Conservation (phyloP, 73 alveolate species). For the Paramecium tetraurelia region DNA sequence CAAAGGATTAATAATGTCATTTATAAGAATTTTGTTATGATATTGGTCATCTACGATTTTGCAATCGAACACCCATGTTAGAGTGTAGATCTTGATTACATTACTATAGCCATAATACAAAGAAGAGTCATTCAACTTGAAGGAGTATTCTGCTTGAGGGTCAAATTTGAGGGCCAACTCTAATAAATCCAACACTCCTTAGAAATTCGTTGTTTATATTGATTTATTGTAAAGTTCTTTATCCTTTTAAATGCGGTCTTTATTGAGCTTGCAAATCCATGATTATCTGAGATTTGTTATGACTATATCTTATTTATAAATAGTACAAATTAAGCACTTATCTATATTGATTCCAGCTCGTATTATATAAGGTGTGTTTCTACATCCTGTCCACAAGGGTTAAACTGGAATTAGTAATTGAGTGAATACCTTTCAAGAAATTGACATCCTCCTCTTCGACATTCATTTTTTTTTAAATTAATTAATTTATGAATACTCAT, state of each 20-base stretch:
- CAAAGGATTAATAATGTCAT: neutral
- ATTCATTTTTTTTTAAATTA: neutral
- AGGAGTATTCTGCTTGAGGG: neutral
- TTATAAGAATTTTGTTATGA: neutral
- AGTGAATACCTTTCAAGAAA: neutral
- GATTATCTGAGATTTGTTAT: neutral
- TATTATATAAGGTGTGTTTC: neutral
- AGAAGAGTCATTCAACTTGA: neutral
- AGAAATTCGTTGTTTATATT: neutral
- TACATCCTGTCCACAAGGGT: neutral
- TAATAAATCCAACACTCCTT: neutral
- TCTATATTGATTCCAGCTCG: neutral
- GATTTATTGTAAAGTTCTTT: conserved; percentile 8
- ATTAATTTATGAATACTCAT: neutral
- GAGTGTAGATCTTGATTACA: neutral
- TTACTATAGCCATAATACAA: neutral
- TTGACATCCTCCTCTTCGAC: neutral
- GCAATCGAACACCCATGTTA: neutral
- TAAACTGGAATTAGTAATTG: neutral
- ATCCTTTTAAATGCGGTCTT: neutral
- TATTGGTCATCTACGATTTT: neutral
- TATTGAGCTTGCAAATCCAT: neutral
- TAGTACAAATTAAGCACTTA: neutral
- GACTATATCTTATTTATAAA: neutral
- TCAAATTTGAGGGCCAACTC: conserved; percentile 14